phyloP scores from a whole-genome alignment of 2,329 filamentous ascomycete genomes.

The Anisogramma anomala region DNA sequence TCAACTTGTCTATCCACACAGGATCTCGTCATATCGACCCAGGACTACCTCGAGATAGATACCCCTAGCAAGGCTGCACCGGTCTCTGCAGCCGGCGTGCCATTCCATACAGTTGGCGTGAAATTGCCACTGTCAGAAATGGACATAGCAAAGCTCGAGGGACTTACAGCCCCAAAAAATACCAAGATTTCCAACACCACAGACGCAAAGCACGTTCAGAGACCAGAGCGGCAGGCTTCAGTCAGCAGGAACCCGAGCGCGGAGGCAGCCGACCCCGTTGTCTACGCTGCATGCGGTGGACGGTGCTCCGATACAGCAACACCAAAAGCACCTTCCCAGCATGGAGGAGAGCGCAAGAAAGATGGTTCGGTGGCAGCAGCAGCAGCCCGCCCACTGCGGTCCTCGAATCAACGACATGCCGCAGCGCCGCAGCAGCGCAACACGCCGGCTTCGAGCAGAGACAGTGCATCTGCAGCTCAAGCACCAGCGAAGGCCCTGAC shows the following conservation, averaged over 20 bases:
- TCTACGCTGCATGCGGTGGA: too few species aligned
- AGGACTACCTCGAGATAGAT: constrained; percentile 34
- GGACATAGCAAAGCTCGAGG: neutral
- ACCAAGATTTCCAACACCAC: too few species aligned
- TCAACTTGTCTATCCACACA: constrained; percentile 33
- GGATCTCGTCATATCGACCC: constrained; percentile 34
- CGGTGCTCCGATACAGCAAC: too few species aligned
- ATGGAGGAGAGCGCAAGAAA: too few species aligned
- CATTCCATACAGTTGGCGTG: too few species aligned
- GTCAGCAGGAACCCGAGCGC: too few species aligned
- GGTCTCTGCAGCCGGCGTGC: neutral
- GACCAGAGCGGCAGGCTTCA: too few species aligned
- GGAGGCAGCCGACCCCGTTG: too few species aligned
- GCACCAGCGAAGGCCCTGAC: neutral
- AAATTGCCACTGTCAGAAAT: neutral
- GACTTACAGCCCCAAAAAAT: too few species aligned
- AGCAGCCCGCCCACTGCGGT: neutral
- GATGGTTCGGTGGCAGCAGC: neutral
- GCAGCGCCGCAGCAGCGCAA: neutral
- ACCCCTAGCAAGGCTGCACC: constrained; percentile 13
- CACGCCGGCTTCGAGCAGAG: neutral
- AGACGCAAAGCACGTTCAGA: too few species aligned
- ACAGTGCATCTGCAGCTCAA: neutral
- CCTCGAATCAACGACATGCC: neutral
- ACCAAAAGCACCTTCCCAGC: too few species aligned